phyloP scores from a whole-genome alignment of 495 filamentous ascomycete genomes.

The Terfezia claveryi region DNA sequence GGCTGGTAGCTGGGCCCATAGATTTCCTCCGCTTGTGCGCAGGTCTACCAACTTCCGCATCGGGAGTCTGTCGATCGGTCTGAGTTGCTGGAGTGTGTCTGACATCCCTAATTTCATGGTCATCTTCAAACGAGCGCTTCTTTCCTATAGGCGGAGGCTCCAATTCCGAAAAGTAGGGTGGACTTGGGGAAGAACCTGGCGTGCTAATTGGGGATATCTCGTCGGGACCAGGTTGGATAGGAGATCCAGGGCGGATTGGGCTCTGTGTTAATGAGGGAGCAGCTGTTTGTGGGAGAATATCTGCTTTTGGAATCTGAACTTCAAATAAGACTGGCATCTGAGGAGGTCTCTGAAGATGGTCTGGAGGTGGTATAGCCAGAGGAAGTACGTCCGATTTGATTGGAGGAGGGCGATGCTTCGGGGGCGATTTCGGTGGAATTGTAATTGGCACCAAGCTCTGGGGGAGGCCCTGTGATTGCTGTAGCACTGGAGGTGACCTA shows the following conservation, averaged over 20 bases:
- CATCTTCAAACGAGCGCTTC: conserved; percentile 12
- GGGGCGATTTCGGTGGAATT: conserved; percentile 3
- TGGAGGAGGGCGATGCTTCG: conserved; percentile 11
- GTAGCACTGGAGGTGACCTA: too few relatives aligned
- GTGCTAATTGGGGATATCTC: conserved; percentile 20
- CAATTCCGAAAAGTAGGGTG: conserved; percentile 3
- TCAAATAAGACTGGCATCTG: too few relatives aligned
- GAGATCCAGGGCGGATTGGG: conserved; percentile 9
- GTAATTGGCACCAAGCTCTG: not conserved
- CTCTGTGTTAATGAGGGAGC: not conserved
- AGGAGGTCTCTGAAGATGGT: too few relatives aligned
- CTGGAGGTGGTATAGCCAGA: not conserved
- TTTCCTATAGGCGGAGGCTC: conserved; percentile 5
- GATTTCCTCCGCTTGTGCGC: conserved; percentile 9
- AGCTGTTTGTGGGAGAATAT: too few relatives aligned
- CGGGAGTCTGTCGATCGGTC: not conserved
- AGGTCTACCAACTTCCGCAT: conserved; percentile 6
- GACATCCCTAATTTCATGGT: not conserved
- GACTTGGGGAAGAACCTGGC: conserved; percentile 10
- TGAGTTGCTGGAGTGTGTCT: too few relatives aligned
- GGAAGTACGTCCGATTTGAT: conserved; percentile 7
- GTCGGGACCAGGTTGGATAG: conserved; percentile 14
- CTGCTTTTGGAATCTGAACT: too few relatives aligned
- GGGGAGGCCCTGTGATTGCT: not conserved
- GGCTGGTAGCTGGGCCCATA: not conserved